Base-by-base conservation (phyloP, 2,329 filamentous ascomycete species). In the Fusarium aywerte region DNA sequence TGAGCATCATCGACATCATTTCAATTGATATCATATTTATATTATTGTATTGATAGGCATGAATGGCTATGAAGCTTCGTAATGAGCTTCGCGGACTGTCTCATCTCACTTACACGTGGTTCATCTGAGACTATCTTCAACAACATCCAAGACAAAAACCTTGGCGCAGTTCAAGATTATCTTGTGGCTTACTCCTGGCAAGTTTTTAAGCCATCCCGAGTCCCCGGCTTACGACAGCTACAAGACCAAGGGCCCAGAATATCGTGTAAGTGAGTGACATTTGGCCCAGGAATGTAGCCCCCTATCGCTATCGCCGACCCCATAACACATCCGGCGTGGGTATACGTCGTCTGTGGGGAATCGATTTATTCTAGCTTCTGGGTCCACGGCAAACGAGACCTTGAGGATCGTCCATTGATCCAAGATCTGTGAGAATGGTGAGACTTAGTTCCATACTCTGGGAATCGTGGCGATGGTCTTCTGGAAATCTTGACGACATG, bases 291-390 rank as follows among this genome's bases (percentile, higher is more conserved):
- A 64, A 63, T 63, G 60, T 1, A 48, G 31, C 29, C 11, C 7
- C 12, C 31, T 21, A 33, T 63, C 60, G 60, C 60, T 39, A 42
- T 45, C 29, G 29, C 60, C 60, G 60, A 52, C 20, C 45, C 60
- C 60, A 64, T n/a, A 27, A 58, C 60, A n/a, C n/a, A 64, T 63
- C 51, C 60, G 60, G 59, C 31, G 20, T 18, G 7, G 11, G 12
- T 7, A 5, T 21, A 25, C 25, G 44, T 38, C 31, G 23, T 18
- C 29, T 15, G 33, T 44, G 44, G n/a, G 23, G 44, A 23, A 45
- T 63, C 38, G 7, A 33, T 21, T 44, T 23, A 25, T 50, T 49
- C 27, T 62, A 62, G 49, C 16, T 25, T 10, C 2, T 40, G 4
- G 2, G 2, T 5, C 25, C 13, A 20, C 2, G 11, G 2, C 13